phyloP scores from a whole-genome alignment of 2,329 filamentous ascomycete species.

The Aquanectria penicillioides region DNA sequence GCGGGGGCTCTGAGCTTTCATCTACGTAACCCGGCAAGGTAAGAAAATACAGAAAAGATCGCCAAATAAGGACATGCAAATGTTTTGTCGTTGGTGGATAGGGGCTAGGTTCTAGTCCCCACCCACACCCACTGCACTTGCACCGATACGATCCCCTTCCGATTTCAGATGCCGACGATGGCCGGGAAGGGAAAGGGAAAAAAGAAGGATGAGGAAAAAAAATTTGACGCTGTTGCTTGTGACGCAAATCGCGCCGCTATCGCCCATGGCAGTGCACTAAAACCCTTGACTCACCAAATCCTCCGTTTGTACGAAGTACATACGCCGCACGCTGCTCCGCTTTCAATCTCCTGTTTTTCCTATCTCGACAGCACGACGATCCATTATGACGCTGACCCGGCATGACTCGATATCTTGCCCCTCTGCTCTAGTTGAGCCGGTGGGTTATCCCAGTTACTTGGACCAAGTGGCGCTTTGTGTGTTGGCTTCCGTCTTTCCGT shows the following conservation, averaged over 20 bases:
- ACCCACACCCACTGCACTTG: constrained; percentile 13
- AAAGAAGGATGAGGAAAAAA: neutral
- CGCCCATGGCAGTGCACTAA: neutral
- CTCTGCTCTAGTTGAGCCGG: no score
- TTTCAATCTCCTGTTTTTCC: neutral
- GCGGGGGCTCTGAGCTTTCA: neutral
- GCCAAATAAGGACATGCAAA: neutral
- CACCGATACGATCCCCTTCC: constrained; percentile 11
- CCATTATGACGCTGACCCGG: no score
- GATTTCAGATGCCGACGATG: constrained; percentile 9
- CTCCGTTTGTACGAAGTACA: neutral
- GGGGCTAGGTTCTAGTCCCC: neutral
- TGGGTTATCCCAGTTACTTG: no score
- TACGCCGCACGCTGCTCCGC: neutral
- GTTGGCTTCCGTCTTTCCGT: no score
- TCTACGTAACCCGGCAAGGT: constrained; percentile 9
- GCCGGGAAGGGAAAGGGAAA: constrained; percentile 2
- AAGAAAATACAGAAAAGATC: neutral
- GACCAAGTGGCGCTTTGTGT: no score
- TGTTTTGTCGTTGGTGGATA: constrained; percentile 2
- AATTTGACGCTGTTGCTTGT: neutral
- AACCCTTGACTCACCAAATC: neutral
- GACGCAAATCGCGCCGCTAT: neutral
- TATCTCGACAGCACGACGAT: no score
- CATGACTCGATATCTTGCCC: no score